Evolutionary conservation across 345 rosid species (phyloP).

Genomic region (Citrus medica): DNA sequence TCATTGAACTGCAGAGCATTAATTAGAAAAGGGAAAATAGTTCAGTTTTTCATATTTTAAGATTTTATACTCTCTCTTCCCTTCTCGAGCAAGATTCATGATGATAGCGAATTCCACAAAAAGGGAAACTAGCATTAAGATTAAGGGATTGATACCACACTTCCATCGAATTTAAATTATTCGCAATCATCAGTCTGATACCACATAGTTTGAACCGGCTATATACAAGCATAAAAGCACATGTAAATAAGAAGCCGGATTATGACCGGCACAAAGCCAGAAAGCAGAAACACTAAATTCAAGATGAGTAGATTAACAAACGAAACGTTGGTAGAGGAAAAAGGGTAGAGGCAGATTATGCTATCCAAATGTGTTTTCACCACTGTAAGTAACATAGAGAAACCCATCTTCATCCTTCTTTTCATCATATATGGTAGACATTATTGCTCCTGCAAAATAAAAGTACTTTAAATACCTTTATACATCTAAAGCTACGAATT

Average conservation of each 20-base stretch:
- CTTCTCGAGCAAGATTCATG: too few relatives aligned
- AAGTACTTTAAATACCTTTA: neutral
- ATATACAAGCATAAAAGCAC: conserved; percentile 13
- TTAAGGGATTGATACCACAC: neutral
- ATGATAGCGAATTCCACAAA: too few relatives aligned
- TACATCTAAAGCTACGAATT: neutral
- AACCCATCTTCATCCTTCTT: conserved; percentile 85
- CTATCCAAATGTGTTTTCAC: conserved; percentile 78
- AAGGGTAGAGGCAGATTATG: neutral
- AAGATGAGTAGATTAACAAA: neutral
- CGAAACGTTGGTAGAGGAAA: neutral
- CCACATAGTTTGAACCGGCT: conserved; percentile 3
- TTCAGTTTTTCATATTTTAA: neutral
- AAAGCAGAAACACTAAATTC: neutral
- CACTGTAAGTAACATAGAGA: conserved; percentile 79
- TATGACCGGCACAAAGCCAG: neutral
- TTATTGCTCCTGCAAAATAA: conserved; percentile 49
- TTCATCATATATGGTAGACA: conserved; percentile 78
- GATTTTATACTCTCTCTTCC: neutral
- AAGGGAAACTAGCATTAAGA: neutral
- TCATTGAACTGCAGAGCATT: neutral
- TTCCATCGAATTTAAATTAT: neutral
- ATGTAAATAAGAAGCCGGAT: neutral
- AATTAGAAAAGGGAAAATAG: neutral
- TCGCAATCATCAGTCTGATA: conserved; percentile 1